Conservation (phyloP, 1,139 yeast genomes). For the Candida sojae region DNA sequence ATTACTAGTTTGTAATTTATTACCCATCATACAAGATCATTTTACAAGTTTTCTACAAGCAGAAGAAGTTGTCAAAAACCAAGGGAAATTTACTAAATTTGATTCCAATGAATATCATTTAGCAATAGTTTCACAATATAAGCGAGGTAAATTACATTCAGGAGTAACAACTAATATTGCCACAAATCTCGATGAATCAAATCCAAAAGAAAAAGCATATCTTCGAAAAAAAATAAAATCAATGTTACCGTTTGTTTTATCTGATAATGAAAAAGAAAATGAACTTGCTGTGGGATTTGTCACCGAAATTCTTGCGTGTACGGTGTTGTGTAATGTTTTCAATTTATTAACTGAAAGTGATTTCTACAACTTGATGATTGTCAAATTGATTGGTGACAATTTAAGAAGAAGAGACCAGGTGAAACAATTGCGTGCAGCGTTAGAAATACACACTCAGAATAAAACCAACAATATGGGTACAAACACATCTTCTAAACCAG, state of each 20-base stretch:
- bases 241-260: conserved; percentile 54
- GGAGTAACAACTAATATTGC: conserved; percentile 52
- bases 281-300: conserved; percentile 51
- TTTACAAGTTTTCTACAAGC: conserved; percentile 56
- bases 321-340: conserved; percentile 49
- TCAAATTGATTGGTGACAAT: conserved; percentile 61
- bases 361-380: conserved; percentile 69
- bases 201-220: conserved; percentile 49
- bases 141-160: conserved; percentile 59
- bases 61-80: conserved; percentile 39
- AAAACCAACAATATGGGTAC: conserved; percentile 9
- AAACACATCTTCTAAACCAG: not conserved
- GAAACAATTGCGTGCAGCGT: conserved; percentile 65
- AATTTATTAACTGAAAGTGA: conserved; percentile 70
- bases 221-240: conserved; percentile 43
- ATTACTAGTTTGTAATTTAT: conserved; percentile 54
- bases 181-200: conserved; percentile 36
- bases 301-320: conserved; percentile 63
- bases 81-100: conserved; percentile 15
- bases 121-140: conserved; percentile 61
- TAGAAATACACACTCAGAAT: conserved; percentile 59
- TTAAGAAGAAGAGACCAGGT: conserved; percentile 79
- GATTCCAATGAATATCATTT: conserved; percentile 52
- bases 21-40: conserved; percentile 73
- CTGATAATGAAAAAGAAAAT: conserved; percentile 51